Conservation (phyloP, 441 rosid genomes). For the Dalechampia spathulata region DNA sequence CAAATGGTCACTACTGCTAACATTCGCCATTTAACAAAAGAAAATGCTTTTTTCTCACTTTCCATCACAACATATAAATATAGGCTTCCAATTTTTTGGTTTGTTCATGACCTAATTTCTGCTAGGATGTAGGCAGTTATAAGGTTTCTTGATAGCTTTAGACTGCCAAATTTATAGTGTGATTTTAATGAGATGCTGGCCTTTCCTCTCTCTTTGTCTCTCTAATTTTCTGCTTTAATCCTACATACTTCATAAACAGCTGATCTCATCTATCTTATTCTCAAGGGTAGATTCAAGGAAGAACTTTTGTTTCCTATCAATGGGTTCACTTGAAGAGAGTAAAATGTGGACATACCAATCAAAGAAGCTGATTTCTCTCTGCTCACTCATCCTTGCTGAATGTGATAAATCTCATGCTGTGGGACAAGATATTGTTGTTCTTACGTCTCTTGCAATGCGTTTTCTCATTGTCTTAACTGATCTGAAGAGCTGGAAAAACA, state of each 20-base stretch:
- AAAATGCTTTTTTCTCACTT: too few relatives aligned
- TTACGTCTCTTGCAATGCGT: slow-evolving; percentile 60
- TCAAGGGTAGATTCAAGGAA: slow-evolving; percentile 51
- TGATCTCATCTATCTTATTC: slow-evolving; percentile 15
- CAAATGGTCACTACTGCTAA: too few relatives aligned
- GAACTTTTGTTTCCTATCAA: slow-evolving; percentile 64
- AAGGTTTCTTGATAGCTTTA: too few relatives aligned
- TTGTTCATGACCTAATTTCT: too few relatives aligned
- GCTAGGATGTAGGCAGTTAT: too few relatives aligned
- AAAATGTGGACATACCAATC: slow-evolving; percentile 65
- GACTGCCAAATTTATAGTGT: too few relatives aligned
- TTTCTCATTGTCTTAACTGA: slow-evolving; percentile 68
- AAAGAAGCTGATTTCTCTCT: slow-evolving; percentile 56
- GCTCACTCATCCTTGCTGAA: slow-evolving; percentile 57
- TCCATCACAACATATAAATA: too few relatives aligned
- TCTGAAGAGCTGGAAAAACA: slow-evolving; percentile 63
- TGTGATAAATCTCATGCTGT: slow-evolving; percentile 35
- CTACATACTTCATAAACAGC: slow-evolving; percentile 6
- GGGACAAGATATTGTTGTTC: slow-evolving; percentile 40
- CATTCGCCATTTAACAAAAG: not conserved
- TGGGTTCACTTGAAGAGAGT: slow-evolving; percentile 60
- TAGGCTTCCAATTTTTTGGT: too few relatives aligned
- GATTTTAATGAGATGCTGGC: not conserved
- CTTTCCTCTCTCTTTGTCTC: slow-evolving; percentile 1
- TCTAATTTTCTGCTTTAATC: not conserved